Conservation (phyloP, 164 flowering plant genomes). For the Annona cherimola region DNA sequence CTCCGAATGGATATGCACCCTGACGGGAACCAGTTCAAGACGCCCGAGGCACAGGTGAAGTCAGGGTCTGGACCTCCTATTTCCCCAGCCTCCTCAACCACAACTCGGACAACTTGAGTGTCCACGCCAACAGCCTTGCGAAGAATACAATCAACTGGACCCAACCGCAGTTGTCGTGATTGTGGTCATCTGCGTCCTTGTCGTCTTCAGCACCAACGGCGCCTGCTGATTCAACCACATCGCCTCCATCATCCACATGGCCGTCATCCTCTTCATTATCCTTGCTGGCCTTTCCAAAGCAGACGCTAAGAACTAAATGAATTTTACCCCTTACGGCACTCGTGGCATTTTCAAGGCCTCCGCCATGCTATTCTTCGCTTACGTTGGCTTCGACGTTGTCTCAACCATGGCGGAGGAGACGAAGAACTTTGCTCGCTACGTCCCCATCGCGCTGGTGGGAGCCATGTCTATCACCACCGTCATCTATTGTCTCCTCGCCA, state of each 20-base stretch:
- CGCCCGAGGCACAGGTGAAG: slow-evolving; percentile 47
- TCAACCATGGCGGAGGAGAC: slow-evolving; percentile 70
- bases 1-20: too few species aligned
- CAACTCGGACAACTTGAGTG: slow-evolving; percentile 33
- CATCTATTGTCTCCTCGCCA: slow-evolving; percentile 38
- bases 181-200: slow-evolving; percentile 21
- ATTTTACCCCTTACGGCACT: slow-evolving; percentile 36
- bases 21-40: too few species aligned
- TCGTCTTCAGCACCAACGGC: slow-evolving; percentile 39
- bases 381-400: slow-evolving; percentile 52
- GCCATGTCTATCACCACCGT: slow-evolving; percentile 38
- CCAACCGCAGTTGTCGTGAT: slow-evolving; percentile 45
- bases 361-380: slow-evolving; percentile 53
- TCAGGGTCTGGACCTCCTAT: slow-evolving; percentile 65
- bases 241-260: slow-evolving; percentile 37
- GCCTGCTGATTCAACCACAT: slow-evolving; percentile 46
- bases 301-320: slow-evolving; percentile 25
- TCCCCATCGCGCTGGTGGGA: slow-evolving; percentile 60
- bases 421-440: slow-evolving; percentile 48
- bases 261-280: slow-evolving; percentile 42
- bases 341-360: slow-evolving; percentile 51
- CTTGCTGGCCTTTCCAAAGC: slow-evolving; percentile 46
- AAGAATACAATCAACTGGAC: slow-evolving; percentile 43
- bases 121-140: slow-evolving; percentile 21
- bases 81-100: slow-evolving; percentile 50